These are phyloP conservation scores for Thozetella sp. DNA, from an alignment of 495 filamentous ascomycete species.

Conservation along the genomic window DNA sequence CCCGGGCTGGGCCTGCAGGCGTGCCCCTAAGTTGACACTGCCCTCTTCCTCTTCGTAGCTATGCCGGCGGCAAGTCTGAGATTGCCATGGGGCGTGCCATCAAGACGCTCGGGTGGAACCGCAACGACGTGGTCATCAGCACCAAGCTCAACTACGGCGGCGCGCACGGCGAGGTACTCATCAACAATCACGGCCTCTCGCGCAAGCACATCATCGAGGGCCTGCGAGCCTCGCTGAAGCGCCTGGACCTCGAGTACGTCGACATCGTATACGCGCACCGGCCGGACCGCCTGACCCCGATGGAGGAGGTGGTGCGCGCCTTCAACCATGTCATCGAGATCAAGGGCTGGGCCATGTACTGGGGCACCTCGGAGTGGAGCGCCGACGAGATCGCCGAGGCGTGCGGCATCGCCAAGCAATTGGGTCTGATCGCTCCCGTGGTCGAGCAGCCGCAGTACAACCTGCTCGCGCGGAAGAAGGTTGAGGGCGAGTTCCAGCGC, in stretches of 20 bases:
- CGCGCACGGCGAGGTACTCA: constrained; percentile 54
- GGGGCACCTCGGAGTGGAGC: constrained; percentile 62
- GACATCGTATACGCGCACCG: constrained; percentile 78
- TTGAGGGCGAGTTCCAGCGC: constrained; percentile 64
- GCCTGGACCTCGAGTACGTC: constrained; percentile 67
- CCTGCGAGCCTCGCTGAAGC: constrained; percentile 54
- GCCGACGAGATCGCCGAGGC: constrained; percentile 59
- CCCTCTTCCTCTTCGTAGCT: constrained; percentile 14
- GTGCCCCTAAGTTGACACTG: too few species aligned
- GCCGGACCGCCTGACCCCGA: constrained; percentile 71
- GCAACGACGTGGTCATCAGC: constrained; percentile 71
- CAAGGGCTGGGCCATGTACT: constrained; percentile 71
- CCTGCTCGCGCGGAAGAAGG: constrained; percentile 53
- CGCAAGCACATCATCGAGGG: constrained; percentile 79
- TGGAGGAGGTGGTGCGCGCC: constrained; percentile 75
- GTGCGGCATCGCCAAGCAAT: constrained; percentile 53
- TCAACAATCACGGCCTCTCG: constrained; percentile 59
- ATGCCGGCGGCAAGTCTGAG: constrained; percentile 55
- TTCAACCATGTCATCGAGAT: constrained; percentile 72
- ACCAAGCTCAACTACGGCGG: constrained; percentile 73
- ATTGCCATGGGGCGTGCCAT: constrained; percentile 60
- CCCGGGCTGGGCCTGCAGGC: too few species aligned
- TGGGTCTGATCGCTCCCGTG: constrained; percentile 57
- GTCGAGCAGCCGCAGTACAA: constrained; percentile 64
- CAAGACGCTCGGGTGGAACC: constrained; percentile 61